phyloP scores from a whole-genome alignment of 495 filamentous ascomycete species.

The Hyaloscypha bicolor region DNA sequence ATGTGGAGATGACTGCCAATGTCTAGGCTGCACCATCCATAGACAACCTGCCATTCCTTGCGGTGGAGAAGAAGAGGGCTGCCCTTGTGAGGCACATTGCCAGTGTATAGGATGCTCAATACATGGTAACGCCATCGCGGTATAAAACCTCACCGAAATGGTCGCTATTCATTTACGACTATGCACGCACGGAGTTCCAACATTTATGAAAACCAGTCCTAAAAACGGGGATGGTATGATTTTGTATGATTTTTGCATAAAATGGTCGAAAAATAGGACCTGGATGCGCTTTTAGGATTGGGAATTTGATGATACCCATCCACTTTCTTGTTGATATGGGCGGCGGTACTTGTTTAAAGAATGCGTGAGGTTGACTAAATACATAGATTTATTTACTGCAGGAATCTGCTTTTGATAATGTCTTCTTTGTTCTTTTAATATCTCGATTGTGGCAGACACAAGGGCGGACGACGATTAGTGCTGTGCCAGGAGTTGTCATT shows the following conservation, averaged over 20 bases:
- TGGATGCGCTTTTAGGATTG: neutral
- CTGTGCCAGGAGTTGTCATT: no score
- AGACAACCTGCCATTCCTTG: slow-evolving; percentile 23
- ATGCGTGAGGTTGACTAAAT: neutral
- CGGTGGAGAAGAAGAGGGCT: slow-evolving; percentile 38
- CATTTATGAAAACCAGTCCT: neutral
- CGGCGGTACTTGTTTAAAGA: neutral
- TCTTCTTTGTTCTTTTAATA: no score
- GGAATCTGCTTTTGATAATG: no score
- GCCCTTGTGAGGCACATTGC: slow-evolving; percentile 53
- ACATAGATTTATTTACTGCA: neutral
- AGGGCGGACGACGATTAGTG: no score
- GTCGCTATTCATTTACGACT: neutral
- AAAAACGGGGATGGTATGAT: neutral
- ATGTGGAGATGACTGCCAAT: slow-evolving; percentile 56
- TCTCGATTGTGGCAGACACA: no score
- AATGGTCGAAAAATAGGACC: neutral
- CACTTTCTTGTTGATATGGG: neutral
- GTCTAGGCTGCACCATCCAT: slow-evolving; percentile 51
- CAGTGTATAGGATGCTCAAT: slow-evolving; percentile 51
- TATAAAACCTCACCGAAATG: neutral
- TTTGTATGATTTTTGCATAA: neutral
- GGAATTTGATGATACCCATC: neutral
- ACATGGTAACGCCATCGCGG: slow-evolving; percentile 51
- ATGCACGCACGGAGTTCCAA: no score